Evolutionary conservation across 2,329 filamentous ascomycete species (phyloP).

Genomic region (Meredithiella fracta): DNA sequence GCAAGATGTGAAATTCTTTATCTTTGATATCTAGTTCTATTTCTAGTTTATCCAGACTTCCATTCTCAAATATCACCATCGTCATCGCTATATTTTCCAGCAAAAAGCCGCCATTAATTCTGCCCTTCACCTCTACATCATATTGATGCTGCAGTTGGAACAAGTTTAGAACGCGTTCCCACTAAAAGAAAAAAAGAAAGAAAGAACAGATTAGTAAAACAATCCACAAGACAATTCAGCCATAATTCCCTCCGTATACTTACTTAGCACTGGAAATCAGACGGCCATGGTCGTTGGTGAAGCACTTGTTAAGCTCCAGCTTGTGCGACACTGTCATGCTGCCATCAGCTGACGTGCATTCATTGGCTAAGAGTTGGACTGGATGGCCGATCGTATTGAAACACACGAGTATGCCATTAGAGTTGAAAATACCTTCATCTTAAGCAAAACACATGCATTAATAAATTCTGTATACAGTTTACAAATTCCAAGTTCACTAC

Average conservation of each 20-base stretch:
- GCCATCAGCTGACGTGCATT: neutral
- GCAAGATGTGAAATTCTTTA: no score
- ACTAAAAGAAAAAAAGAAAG: neutral
- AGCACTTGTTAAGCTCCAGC: neutral
- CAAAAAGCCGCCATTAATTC: no score
- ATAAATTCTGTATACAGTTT: no score
- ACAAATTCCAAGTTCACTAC: neutral
- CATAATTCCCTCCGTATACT: no score
- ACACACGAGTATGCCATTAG: neutral
- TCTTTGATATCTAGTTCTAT: no score
- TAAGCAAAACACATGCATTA: neutral
- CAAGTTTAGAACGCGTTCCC: neutral
- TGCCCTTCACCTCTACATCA: no score
- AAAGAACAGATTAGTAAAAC: neutral
- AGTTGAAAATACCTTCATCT: neutral
- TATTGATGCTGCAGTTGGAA: neutral
- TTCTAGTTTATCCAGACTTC: no score
- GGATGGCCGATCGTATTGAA: neutral
- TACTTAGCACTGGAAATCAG: neutral
- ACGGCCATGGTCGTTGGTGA: neutral
- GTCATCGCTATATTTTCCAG: no score
- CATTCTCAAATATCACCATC: no score
- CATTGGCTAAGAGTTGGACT: neutral
- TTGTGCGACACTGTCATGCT: neutral
- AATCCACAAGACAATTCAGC: neutral